phyloP scores from a whole-genome alignment of 176 grass and related monocot genomes.

The Aegilops longissima region DNA sequence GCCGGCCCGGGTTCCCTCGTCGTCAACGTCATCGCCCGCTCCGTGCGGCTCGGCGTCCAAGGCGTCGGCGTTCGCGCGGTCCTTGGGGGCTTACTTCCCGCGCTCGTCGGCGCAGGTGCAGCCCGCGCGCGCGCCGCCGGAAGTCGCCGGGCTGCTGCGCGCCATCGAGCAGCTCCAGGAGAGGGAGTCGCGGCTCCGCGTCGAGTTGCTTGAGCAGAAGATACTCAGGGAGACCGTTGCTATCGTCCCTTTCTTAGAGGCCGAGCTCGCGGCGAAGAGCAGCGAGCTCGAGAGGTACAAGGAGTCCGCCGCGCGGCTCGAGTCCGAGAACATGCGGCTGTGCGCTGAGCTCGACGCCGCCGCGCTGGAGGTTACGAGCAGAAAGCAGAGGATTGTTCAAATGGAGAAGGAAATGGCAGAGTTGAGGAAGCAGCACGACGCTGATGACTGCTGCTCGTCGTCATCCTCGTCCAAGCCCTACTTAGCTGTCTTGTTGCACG shows the following conservation, averaged over 20 bases:
- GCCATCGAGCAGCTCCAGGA: conserved; percentile 91
- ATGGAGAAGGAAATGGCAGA: conserved; percentile 72
- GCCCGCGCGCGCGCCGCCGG: conserved; percentile 55
- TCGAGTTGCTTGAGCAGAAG: conserved; percentile 91
- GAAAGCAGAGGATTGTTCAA: conserved; percentile 59
- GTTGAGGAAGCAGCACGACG: conserved; percentile 44
- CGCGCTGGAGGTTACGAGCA: conserved; percentile 45
- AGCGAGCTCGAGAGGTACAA: conserved; percentile 48
- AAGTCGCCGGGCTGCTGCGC: conserved; percentile 76
- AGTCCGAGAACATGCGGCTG: conserved; percentile 72
- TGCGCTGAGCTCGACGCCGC: conserved; percentile 61
- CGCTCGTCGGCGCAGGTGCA: conserved; percentile 75
- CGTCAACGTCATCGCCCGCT: conserved; percentile 15
- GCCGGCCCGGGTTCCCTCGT: conserved; percentile 21
- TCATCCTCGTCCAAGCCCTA: too few relatives aligned
- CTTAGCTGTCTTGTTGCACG: conserved; percentile 6
- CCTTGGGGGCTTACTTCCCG: conserved; percentile 84
- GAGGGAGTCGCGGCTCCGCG: conserved; percentile 86
- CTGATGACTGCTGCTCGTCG: conserved; percentile 85
- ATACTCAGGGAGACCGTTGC: conserved; percentile 86
- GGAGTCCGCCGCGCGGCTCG: conserved; percentile 48
- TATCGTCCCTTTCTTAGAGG: conserved; percentile 85
- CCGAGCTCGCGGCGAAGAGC: conserved; percentile 66
- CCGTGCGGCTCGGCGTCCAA: conserved; percentile 33
- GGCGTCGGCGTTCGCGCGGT: conserved; percentile 57